A percentile compares a stretch with the other conserved stretches of the same genome.
Evolutionary conservation across 208 protist genomes (phyloP).

Genomic region (Lotmaria passim): DNA sequence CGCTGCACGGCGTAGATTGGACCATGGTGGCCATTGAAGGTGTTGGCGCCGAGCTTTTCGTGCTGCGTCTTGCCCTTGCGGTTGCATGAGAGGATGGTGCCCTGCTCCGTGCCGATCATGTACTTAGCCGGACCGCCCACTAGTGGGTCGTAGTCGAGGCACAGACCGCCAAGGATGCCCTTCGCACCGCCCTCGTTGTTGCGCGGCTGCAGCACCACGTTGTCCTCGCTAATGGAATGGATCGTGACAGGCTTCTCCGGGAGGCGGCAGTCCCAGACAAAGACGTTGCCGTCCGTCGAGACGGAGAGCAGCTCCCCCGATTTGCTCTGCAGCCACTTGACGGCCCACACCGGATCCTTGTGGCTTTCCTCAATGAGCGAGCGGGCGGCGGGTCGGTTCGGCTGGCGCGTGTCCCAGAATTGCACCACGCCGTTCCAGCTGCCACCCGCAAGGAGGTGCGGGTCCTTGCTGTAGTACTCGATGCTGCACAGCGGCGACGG

Average conservation of each 20-base stretch:
- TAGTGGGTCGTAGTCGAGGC: slow-evolving; percentile 95
- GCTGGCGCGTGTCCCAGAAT: slow-evolving; percentile 96
- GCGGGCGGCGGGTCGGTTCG: slow-evolving; percentile 73
- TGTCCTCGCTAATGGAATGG: slow-evolving; percentile 79
- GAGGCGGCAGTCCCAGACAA: slow-evolving; percentile 96
- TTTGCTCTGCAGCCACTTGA: slow-evolving; percentile 97
- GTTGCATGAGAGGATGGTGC: slow-evolving; percentile 94
- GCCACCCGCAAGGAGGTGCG: slow-evolving; percentile 95
- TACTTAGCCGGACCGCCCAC: slow-evolving; percentile 95
- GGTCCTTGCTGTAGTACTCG: slow-evolving; percentile 96
- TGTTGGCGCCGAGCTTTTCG: slow-evolving; percentile 94
- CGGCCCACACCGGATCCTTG: slow-evolving; percentile 96
- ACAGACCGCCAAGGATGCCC: slow-evolving; percentile 92
- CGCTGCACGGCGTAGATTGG: slow-evolving; percentile 95
- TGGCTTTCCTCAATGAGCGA: slow-evolving; percentile 96
- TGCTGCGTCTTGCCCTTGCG: slow-evolving; percentile 94
- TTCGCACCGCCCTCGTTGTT: slow-evolving; percentile 90
- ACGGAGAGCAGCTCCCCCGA: slow-evolving; percentile 95
- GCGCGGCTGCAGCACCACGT: slow-evolving; percentile 88
- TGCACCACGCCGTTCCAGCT: slow-evolving; percentile 97
- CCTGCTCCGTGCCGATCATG: slow-evolving; percentile 97
- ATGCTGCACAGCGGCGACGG: slow-evolving; percentile 95
- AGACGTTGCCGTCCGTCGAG: slow-evolving; percentile 95
- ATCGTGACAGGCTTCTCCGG: slow-evolving; percentile 93
- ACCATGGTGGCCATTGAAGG: slow-evolving; percentile 96